Evolutionary conservation across 1,139 yeast genomes (phyloP), one percentile per base, ranked within the genome.

Genomic region (Barnettozyma hawaiiensis): DNA sequence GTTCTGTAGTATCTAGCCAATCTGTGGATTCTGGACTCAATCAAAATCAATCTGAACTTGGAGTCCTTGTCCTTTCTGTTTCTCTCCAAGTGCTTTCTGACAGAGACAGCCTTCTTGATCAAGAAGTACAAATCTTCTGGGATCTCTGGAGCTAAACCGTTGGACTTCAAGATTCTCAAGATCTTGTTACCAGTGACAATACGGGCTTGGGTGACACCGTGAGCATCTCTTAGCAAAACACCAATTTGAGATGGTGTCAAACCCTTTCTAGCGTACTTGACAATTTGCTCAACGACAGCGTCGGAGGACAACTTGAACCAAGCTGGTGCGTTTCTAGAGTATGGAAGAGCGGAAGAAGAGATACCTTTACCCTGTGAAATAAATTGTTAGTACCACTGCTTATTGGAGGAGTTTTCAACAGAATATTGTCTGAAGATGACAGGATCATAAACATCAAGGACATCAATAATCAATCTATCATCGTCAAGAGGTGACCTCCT

Each of bases 51-150:
- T 85, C 99, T 89, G 95, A 94, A 92, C 80, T 92, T 92, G 65
- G 98, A 92, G 78, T 92, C 98, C 84, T 92, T 90, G 79, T 92
- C 99, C 83, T 92, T 94, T 85, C 99, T 89, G 97, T 92, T 92
- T 78, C 95, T 87, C 80, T 94, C 99, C 73, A 92, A 85, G 78
- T 92, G 99, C 86, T 94, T 94, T 87, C 99, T 90, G 74, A 94
- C 96, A 62, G 97, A 70, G 67, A 92, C 97, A 72, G 99, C 99
- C 84, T 92, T 92, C 90, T 92, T 92, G 71, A 92, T 94, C 76
- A 92, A 85, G 77, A 76, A 90, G 94, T 92, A 92, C 69, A 92
- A 85, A 73, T 92, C 99, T 82, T 92, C 99, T 76, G 99, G 99
- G 67, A 92, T 85, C 77, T 92, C 98, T 73, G 99, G 97, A 68